phyloP scores from a whole-genome alignment of 129 eudicot genomes.

The Centella asiatica region DNA sequence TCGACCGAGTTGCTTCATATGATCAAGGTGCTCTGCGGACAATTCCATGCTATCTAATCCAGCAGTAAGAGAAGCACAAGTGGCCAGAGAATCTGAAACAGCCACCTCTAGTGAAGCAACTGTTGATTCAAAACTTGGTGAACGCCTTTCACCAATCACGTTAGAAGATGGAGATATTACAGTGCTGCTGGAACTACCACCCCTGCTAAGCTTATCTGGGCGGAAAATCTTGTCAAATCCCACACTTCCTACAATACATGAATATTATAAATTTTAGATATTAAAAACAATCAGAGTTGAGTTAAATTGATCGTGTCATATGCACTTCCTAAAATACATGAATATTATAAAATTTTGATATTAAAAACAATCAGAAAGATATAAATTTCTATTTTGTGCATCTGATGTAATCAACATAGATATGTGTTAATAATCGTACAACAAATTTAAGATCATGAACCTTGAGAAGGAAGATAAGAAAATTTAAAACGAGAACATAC shows the following conservation, averaged over 20 bases:
- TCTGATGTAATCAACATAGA: too few species aligned
- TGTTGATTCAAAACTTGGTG: conserved; percentile 33
- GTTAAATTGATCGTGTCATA: too few species aligned
- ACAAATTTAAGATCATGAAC: too few species aligned
- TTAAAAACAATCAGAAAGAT: too few species aligned
- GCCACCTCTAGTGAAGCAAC: conserved; percentile 60
- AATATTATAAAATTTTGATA: too few species aligned
- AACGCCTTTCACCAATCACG: conserved; percentile 16
- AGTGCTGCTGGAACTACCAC: conserved; percentile 16
- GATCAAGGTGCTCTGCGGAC: conserved; percentile 35
- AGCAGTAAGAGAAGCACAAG: conserved; percentile 52
- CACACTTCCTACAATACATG: conserved; percentile 60
- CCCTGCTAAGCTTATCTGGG: conserved; percentile 30
- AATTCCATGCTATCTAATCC: conserved; percentile 28
- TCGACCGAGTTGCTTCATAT: conserved; percentile 44
- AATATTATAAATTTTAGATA: too few species aligned
- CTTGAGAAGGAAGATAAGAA: too few species aligned
- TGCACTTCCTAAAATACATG: too few species aligned
- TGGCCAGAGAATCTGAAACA: conserved; percentile 46
- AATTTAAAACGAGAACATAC: too few species aligned
- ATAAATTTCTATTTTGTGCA: too few species aligned
- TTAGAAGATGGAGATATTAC: conserved; percentile 32
- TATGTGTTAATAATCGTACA: too few species aligned
- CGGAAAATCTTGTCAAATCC: conserved; percentile 62
- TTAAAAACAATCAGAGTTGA: too few species aligned